Evolutionary conservation across 768 basidiomycete genomes (phyloP), one percentile per base, ranked within the genome.

Genomic region (Tylopilus plumbeoviolaceoides): DNA sequence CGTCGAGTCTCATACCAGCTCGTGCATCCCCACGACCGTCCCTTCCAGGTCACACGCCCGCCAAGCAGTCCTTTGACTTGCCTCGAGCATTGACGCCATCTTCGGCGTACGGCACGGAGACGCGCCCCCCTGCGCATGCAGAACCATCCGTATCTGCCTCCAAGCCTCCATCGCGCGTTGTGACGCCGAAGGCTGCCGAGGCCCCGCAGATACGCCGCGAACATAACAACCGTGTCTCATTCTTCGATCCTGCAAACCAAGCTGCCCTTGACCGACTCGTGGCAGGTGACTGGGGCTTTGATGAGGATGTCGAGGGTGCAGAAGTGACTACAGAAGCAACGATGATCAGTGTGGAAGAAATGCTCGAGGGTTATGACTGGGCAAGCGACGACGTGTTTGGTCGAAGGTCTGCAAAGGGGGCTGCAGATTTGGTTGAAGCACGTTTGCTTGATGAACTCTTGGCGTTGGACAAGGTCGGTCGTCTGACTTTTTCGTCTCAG

Each of bases 341-440:
- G 4, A 78, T 99, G 72, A 75, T 87, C 6, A 97, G 84, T 68
- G 93, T 99, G 2, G 97, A 99, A 66, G 97, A 99, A 67, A 95
- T 99, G 92, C 77, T 99, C 23, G 97, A 99, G 63, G 95, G 97
- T 0, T 97, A 97, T 63, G 97, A 98, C 68, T 98, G 94, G 94
- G 86, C 91, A 5, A 87, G 84, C 55, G 89, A 87, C 50, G 85
- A 86, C 64, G 75, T 86, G n/a, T 74, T 87, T 41, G 81, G 79
- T 14, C 74, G 83, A 59, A 84, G 81, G 63, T 78, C 81, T 48
- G 76, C 78, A 17, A 77, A 80, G 61, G 87, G 87, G 11, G 84
- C 89, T 8, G 91, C 91, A 36, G 95, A 98, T 65, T 78, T 95
- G 59, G 94, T 98, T 55, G 93, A 98, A 70, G 87, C 89, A 21